Evolutionary conservation across 2,329 filamentous ascomycete species (phyloP), one percentile per base, ranked within the genome.

Genomic region (Aspergillus sp.): DNA sequence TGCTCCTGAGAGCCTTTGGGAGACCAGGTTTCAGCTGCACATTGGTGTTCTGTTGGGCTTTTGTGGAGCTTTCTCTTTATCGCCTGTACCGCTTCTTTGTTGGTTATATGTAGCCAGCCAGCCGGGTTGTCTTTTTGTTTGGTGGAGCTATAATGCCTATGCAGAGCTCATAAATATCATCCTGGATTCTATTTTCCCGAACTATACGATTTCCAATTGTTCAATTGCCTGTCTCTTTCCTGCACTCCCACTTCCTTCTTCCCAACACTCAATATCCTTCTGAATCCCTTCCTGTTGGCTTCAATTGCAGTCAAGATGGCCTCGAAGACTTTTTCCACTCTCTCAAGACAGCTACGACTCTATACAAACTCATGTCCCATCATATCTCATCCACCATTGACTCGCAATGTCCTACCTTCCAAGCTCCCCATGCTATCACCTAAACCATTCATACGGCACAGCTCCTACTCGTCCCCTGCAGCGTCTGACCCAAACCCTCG

Each of bases 381-480:
- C 34, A 37, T 9, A 6, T 12, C 13, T 37, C n/a, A 19, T 33
- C 37, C 7, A 27, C 35, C 27, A 35, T 40, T 31, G 35, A 19
- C 7, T 33, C 37, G 26, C 19, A 39, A 8, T 33, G 10, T 26
- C 10, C 35, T 5, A 10, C 41, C 8, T 19, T 19, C 19, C 19
- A 19, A 19, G 4, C 19, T 19, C 19, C 19, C 19, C 19, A 19
- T 19, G 19, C 2, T 19, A 27, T 42, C 41, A 32, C n/a, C 10
- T 40, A 50, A 39, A 6, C 34, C 52, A 44, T 51, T 60, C 36
- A 51, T 45, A 47, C 69, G 77, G 48, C 66, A 78, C 67, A 93
- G 87, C 66, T 95, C 91, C 2, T 90, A 96, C 67, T 91, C 89
- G 1, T 89, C 91, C 33, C 77, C 68, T 43, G 60, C 58, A 11